Conservation (phyloP, 495 filamentous ascomycete genomes). For the Parachaetomium inaequale region DNA sequence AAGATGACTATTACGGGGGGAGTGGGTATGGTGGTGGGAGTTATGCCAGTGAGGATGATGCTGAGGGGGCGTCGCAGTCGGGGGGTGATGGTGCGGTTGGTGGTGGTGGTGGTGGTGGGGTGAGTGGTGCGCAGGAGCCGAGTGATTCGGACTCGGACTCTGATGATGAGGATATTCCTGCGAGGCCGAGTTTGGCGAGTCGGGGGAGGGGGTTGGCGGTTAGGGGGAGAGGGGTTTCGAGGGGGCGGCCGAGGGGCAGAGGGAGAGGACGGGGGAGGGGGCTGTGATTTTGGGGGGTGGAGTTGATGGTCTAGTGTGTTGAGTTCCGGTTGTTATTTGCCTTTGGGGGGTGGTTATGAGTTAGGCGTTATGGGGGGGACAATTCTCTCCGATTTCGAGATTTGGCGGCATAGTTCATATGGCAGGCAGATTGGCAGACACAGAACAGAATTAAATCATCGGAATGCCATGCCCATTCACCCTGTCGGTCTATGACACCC, state of each 20-base stretch:
- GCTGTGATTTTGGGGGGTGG: neutral
- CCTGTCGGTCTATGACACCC: neutral
- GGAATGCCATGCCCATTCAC: no score
- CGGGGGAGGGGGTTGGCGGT: neutral
- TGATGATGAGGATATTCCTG: conserved; percentile 36
- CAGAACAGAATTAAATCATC: neutral
- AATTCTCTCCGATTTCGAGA: no score
- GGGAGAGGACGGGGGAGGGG: neutral
- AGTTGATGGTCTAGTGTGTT: neutral
- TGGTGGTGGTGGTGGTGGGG: neutral
- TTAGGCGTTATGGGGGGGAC: no score
- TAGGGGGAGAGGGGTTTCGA: neutral
- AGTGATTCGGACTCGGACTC: conserved; percentile 23
- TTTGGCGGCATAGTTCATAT: no score
- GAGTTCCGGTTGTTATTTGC: neutral
- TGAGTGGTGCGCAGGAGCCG: conserved; percentile 9
- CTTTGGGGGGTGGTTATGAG: neutral
- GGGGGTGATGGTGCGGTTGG: neutral
- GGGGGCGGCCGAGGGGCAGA: conserved; percentile 11
- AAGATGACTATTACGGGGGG: conserved; percentile 16
- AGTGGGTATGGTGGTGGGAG: neutral
- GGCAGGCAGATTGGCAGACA: no score
- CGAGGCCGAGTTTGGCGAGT: conserved; percentile 12
- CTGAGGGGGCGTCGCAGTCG: conserved; percentile 3
- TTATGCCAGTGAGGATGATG: neutral